These are phyloP conservation scores for Paraconiothyrium sp. DNA, from an alignment of 2,329 filamentous ascomycete genomes.

Conservation along the genomic window DNA sequence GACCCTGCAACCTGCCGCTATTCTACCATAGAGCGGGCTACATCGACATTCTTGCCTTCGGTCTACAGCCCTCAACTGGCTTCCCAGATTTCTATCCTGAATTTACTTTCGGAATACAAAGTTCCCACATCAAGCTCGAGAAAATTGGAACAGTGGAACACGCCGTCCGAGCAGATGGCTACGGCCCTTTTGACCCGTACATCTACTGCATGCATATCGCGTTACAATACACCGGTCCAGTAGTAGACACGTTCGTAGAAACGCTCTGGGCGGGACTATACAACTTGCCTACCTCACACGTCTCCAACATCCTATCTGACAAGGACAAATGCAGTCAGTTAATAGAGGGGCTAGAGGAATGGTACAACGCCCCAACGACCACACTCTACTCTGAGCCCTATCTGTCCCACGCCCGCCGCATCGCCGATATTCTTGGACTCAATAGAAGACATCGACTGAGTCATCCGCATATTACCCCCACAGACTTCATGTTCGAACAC, in stretches of 20 bases:
- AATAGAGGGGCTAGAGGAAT: neutral
- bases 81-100: conserved; percentile 2
- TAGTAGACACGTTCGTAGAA: neutral
- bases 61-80: neutral
- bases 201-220: neutral
- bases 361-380: neutral
- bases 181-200: neutral
- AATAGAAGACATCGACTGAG: neutral
- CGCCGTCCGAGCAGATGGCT: neutral
- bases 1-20: neutral
- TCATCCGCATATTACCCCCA: neutral
- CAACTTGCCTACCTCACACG: neutral
- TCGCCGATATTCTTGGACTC: neutral
- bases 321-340: neutral
- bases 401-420: neutral
- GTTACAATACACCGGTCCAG: conserved; percentile 1
- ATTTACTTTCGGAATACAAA: neutral
- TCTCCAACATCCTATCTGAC: neutral
- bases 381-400: neutral
- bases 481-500: conserved; percentile 7
- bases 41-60: conserved; percentile 4
- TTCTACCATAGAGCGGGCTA: neutral
- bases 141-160: neutral
- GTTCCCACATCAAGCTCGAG: conserved; percentile 1
- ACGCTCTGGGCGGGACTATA: neutral